A percentile compares a stretch with the other conserved stretches of the same genome.
Evolutionary conservation across 768 basidiomycete genomes (phyloP).

Genomic region (Agaricus subrufescens): DNA sequence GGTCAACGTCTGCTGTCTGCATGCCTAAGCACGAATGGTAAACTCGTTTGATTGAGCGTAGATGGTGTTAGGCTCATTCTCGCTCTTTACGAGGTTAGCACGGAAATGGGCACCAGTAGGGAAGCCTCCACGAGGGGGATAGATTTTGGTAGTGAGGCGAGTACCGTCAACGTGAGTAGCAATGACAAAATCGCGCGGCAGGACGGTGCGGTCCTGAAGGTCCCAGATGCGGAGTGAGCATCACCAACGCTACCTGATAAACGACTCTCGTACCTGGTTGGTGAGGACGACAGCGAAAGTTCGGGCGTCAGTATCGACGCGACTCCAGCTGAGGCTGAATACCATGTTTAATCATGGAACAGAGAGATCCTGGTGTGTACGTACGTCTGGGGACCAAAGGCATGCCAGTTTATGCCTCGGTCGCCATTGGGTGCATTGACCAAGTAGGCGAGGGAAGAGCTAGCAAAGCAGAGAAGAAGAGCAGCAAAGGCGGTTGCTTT

Average conservation of each 20-base stretch:
- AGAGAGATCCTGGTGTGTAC: neutral
- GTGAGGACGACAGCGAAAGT: slow-evolving; percentile 6
- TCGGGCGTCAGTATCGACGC: slow-evolving; percentile 4
- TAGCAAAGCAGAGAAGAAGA: slow-evolving; percentile 3
- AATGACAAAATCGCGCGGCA: neutral
- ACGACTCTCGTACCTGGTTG: slow-evolving; percentile 1
- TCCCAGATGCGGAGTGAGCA: neutral
- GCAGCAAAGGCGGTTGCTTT: neutral
- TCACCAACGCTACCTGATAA: neutral
- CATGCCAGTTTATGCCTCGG: neutral
- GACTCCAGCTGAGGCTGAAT: neutral
- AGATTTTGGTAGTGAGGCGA: neutral
- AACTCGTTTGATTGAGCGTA: slow-evolving; percentile 10
- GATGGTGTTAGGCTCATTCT: slow-evolving; percentile 3
- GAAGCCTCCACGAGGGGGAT: neutral
- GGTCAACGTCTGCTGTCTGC: too few species aligned
- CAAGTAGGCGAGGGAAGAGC: slow-evolving; percentile 8
- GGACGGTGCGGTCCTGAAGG: slow-evolving; percentile 3
- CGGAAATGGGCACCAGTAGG: slow-evolving; percentile 6
- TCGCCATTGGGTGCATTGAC: slow-evolving; percentile 5
- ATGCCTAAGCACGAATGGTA: neutral
- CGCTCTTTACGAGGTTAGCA: slow-evolving; percentile 6
- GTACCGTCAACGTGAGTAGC: neutral
- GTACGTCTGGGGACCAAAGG: neutral
- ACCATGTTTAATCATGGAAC: neutral